phyloP scores from a whole-genome alignment of 805 yeast species.

The Candida coquimbonensis region DNA sequence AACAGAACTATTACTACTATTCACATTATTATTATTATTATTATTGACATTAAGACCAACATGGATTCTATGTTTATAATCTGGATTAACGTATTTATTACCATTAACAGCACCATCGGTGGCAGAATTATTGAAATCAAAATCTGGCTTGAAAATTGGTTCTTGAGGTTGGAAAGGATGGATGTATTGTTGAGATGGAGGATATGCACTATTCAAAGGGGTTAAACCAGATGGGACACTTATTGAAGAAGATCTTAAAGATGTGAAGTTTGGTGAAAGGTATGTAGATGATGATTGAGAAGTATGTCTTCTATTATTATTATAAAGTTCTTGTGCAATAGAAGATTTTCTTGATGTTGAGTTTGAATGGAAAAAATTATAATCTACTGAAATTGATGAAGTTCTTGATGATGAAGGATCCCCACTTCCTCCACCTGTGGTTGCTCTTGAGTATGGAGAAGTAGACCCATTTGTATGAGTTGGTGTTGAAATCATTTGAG shows the following conservation, averaged over 20 bases:
- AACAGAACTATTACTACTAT: no score
- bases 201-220: constrained; percentile 14
- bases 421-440: neutral
- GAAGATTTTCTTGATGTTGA: constrained; percentile 36
- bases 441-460: constrained; percentile 27
- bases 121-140: neutral
- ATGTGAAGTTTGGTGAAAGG: constrained; percentile 17
- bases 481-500: constrained; percentile 21
- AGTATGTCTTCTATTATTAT: constrained; percentile 17
- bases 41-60: neutral
- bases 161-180: neutral
- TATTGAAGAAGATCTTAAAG: constrained; percentile 17
- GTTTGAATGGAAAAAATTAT: constrained; percentile 12
- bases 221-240: constrained; percentile 19
- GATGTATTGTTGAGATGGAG: constrained; percentile 5
- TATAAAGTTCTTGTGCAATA: constrained; percentile 37
- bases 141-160: neutral
- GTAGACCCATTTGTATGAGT: constrained; percentile 14
- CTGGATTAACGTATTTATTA: neutral
- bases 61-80: neutral
- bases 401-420: constrained; percentile 30
- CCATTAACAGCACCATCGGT: neutral
- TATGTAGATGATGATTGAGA: constrained; percentile 15
- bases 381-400: constrained; percentile 33
- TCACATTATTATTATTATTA: no score